Conservation (phyloP, 1,139 yeast species). For the Waltiozyma solani region DNA sequence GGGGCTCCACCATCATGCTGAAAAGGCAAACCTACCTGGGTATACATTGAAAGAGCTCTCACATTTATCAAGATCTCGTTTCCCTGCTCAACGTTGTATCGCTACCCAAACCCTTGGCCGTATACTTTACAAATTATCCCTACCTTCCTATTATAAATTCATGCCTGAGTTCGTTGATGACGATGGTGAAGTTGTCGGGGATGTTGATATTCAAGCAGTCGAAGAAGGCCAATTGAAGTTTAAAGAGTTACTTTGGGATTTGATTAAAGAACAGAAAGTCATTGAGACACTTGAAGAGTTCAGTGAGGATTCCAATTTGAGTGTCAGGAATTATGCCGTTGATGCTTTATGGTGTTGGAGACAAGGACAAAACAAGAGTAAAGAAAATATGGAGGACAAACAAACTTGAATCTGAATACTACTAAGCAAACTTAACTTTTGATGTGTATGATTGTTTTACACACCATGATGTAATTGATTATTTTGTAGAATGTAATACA, state of each 20-base stretch:
- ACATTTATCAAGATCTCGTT: slow-evolving; percentile 68
- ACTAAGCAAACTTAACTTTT: too few species aligned
- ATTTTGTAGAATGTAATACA: too few species aligned
- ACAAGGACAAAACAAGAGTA: slow-evolving; percentile 34
- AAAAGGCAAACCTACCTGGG: slow-evolving; percentile 84
- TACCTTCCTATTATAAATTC: slow-evolving; percentile 35
- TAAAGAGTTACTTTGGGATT: slow-evolving; percentile 65
- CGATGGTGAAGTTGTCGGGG: slow-evolving; percentile 22
- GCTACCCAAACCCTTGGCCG: slow-evolving; percentile 86
- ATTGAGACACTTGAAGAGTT: slow-evolving; percentile 68
- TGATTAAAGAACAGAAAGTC: slow-evolving; percentile 54
- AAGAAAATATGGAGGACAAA: not conserved
- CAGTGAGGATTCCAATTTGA: slow-evolving; percentile 65
- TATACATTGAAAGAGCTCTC: slow-evolving; percentile 79
- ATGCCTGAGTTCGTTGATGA: slow-evolving; percentile 36
- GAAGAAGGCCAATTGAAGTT: slow-evolving; percentile 37
- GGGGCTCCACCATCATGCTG: slow-evolving; percentile 91
- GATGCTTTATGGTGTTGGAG: slow-evolving; percentile 95
- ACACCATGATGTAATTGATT: too few species aligned
- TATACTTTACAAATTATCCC: slow-evolving; percentile 70
- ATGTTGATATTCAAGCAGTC: slow-evolving; percentile 25
- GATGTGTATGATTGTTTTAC: too few species aligned
- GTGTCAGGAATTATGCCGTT: slow-evolving; percentile 76
- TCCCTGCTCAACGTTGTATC: slow-evolving; percentile 78
- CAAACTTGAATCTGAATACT: not conserved